Percentiles rank a stretch among this genome's conserved stretches.
phyloP scores from a whole-genome alignment of 257 asterid genomes.

The Nicotiana otophora region DNA sequence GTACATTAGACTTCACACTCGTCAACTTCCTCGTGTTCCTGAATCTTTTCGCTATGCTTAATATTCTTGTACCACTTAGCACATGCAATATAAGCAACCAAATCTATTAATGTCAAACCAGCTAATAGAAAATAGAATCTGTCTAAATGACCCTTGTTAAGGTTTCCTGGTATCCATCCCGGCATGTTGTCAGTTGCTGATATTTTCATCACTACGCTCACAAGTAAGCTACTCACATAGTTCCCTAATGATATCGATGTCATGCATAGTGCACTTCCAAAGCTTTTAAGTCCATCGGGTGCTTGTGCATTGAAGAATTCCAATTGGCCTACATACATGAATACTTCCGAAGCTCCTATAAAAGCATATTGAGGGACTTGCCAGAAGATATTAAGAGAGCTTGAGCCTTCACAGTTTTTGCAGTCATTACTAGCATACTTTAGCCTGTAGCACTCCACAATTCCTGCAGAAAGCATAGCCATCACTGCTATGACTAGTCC shows the following conservation, averaged over 20 bases:
- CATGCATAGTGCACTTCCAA: constrained; percentile 95
- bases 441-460: constrained; percentile 72
- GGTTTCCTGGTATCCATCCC: constrained; percentile 95
- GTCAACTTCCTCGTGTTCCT: constrained; percentile 20
- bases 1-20: constrained; percentile 30
- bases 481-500: constrained; percentile 72
- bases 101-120: constrained; percentile 57
- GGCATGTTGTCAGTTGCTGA: constrained; percentile 65
- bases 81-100: constrained; percentile 50
- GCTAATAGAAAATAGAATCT: constrained; percentile 79
- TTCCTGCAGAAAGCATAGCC: constrained; percentile 82
- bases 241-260: constrained; percentile 91
- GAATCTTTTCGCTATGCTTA: constrained; percentile 45
- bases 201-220: constrained; percentile 73
- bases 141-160: constrained; percentile 80
- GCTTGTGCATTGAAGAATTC: constrained; percentile 93
- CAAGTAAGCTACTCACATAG: constrained; percentile 77
- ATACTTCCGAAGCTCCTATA: constrained; percentile 89
- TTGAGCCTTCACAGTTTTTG: constrained; percentile 67
- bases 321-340: constrained; percentile 90
- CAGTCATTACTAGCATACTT: constrained; percentile 60
- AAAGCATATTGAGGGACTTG: constrained; percentile 89
- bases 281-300: constrained; percentile 91
- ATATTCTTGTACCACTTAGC: constrained; percentile 71
- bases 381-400: constrained; percentile 92